These are phyloP conservation scores for Tilletia walkeri DNA, from an alignment of 1,284 basidiomycete species.

Conservation along the genomic window DNA sequence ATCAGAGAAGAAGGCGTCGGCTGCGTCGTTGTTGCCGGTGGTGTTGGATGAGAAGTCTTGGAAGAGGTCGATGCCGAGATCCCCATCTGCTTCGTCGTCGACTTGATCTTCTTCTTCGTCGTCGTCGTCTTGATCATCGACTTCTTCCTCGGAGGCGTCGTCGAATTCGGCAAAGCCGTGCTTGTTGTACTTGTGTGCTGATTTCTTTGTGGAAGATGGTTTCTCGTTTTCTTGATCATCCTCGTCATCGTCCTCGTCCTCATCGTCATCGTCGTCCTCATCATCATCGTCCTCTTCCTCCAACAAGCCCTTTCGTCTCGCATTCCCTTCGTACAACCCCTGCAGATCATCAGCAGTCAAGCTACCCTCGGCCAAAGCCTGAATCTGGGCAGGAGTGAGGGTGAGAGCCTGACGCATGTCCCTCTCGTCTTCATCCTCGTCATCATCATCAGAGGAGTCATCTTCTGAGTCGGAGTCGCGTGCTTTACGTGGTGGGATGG, in stretches of 20 bases:
- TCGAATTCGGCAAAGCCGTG: background rate
- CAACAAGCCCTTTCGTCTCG: background rate
- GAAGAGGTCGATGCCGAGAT: constrained; percentile 44
- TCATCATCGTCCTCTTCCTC: background rate
- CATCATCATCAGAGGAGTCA: background rate
- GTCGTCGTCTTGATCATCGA: constrained; percentile 36
- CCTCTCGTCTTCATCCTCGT: background rate
- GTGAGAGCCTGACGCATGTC: background rate
- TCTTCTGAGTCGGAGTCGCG: background rate
- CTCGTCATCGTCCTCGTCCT: constrained; percentile 35
- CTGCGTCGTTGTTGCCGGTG: constrained; percentile 29
- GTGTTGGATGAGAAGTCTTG: constrained; percentile 36
- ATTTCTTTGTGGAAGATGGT: background rate
- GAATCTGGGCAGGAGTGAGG: background rate
- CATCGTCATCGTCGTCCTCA: constrained; percentile 34
- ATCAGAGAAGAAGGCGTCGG: constrained; percentile 57
- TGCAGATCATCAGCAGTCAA: background rate
- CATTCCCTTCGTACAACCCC: background rate
- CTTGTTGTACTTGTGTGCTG: background rate
- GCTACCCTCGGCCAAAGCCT: background rate
- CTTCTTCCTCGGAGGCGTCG: background rate
- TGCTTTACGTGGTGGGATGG: background rate
- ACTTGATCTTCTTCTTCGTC: background rate
- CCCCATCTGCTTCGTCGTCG: background rate
- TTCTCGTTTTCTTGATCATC: constrained; percentile 26